These are phyloP conservation scores for Pseudogymnoascus sp. DNA, from an alignment of 2,329 filamentous ascomycete genomes.

Conservation along the genomic window DNA sequence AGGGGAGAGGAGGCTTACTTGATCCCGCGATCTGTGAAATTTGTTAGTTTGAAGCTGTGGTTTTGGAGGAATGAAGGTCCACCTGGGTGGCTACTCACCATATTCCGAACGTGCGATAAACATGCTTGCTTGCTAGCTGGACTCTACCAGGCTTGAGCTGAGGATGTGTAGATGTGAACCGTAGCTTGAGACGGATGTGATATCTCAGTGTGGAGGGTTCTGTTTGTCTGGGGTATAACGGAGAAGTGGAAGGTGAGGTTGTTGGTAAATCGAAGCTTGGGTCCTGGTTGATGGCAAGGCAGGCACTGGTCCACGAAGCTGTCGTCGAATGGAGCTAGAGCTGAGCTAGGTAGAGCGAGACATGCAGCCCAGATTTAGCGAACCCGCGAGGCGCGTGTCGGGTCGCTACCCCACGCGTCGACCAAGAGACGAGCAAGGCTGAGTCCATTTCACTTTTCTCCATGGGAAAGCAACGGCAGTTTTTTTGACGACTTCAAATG, in stretches of 20 bases:
- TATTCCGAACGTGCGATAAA: constrained; percentile 99
- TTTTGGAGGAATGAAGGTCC: constrained; percentile 21
- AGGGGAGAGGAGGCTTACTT: constrained; percentile 68
- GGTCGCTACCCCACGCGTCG: constrained; percentile 10
- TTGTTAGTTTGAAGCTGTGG: constrained; percentile 34
- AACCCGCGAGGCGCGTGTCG: constrained; percentile 11
- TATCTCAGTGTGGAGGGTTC: not conserved
- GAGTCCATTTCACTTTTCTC: not conserved
- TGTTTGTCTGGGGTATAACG: not conserved
- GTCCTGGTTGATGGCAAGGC: constrained; percentile 12
- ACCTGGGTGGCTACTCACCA: constrained; percentile 53
- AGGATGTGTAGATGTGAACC: not conserved
- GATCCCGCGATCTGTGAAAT: constrained; percentile 79
- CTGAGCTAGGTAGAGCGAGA: constrained; percentile 7
- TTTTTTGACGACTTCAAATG: not conserved
- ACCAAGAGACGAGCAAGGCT: not conserved
- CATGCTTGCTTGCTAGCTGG: constrained; percentile 46
- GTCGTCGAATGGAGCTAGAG: constrained; percentile 9
- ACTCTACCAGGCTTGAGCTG: constrained; percentile 4
- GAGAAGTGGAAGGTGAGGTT: constrained; percentile 5
- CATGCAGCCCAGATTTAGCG: constrained; percentile 11
- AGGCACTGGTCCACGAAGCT: constrained; percentile 14
- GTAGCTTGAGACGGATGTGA: not conserved
- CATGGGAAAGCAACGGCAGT: not conserved
- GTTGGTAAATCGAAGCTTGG: constrained; percentile 8